phyloP scores from a whole-genome alignment of 768 basidiomycete genomes.

The Suillus paluster region DNA sequence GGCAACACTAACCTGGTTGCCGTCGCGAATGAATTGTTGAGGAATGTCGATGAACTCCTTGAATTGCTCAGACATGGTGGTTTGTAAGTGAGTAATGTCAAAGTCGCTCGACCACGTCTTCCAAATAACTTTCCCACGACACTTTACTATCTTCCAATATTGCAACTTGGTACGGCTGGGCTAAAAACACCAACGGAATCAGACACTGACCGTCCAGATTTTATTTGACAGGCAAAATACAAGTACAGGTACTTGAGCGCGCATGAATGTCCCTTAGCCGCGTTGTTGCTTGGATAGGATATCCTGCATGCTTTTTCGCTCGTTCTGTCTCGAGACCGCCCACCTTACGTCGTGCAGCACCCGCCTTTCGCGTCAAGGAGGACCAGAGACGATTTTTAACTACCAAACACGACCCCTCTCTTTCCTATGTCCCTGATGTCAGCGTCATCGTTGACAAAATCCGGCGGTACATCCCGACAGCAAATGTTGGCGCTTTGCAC shows the following conservation, averaged over 20 bases:
- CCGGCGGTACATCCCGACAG: background rate
- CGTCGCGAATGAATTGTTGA: slow-evolving; percentile 90
- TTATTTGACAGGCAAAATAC: slow-evolving; percentile 12
- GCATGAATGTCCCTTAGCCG: slow-evolving; percentile 66
- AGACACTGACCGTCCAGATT: background rate
- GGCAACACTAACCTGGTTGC: slow-evolving; percentile 75
- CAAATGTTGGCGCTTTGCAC: slow-evolving; percentile 6
- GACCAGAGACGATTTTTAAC: slow-evolving; percentile 1
- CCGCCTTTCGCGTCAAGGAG: background rate
- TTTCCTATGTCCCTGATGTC: background rate
- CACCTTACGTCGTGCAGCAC: background rate
- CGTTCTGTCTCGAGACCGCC: slow-evolving; percentile 18
- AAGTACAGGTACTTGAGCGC: slow-evolving; percentile 30
- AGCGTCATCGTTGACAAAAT: slow-evolving; percentile 7
- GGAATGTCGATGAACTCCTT: slow-evolving; percentile 91
- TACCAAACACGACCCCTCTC: background rate
- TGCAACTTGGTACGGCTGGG: slow-evolving; percentile 20
- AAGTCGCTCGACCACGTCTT: slow-evolving; percentile 7
- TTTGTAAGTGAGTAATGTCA: slow-evolving; percentile 21
- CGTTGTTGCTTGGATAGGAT: slow-evolving; percentile 39
- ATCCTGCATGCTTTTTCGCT: slow-evolving; percentile 28
- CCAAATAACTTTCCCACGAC: slow-evolving; percentile 31
- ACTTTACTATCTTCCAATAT: slow-evolving; percentile 12
- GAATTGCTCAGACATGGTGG: slow-evolving; percentile 86
- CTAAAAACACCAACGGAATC: background rate